These are phyloP conservation scores for Fusarium luffae DNA, from an alignment of 2,329 filamentous ascomycete genomes.

Conservation along the genomic window DNA sequence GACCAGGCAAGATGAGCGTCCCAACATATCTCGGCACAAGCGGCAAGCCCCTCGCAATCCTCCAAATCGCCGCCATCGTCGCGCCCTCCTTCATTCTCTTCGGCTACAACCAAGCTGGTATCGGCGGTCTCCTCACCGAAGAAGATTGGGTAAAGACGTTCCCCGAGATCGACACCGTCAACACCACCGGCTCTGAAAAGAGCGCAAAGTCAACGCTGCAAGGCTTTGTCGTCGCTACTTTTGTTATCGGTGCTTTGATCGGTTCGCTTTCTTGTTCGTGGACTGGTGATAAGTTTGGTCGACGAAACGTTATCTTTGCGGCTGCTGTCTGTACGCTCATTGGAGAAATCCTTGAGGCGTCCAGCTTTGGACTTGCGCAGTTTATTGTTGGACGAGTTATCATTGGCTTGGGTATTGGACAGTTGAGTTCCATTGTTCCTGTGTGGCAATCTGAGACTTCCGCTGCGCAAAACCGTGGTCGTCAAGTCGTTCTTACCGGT, in stretches of 20 bases:
- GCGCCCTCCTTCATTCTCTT: constrained; percentile 59
- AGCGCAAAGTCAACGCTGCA: constrained; percentile 59
- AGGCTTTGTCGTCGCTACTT: constrained; percentile 58
- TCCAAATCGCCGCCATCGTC: constrained; percentile 57
- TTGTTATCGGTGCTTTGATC: constrained; percentile 69
- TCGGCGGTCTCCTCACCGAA: constrained; percentile 76
- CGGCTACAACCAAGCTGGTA: constrained; percentile 74
- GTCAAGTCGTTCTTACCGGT: constrained; percentile 59
- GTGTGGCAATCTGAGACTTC: constrained; percentile 65
- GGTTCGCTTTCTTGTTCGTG: constrained; percentile 55
- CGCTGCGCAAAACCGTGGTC: constrained; percentile 64
- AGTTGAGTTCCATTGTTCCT: constrained; percentile 63
- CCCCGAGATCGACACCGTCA: constrained; percentile 59
- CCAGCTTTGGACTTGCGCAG: constrained; percentile 55
- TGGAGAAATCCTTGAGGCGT: constrained; percentile 65
- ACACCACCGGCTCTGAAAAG: constrained; percentile 54
- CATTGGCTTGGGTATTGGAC: constrained; percentile 63
- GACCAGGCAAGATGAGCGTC: constrained; percentile 18
- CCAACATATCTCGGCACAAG: constrained; percentile 50
- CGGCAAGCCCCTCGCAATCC: constrained; percentile 50
- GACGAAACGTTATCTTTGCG: constrained; percentile 65
- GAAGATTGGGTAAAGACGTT: constrained; percentile 67
- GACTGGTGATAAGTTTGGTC: constrained; percentile 68
- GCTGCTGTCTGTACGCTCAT: constrained; percentile 62
- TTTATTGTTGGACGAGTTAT: constrained; percentile 60